These are phyloP conservation scores for Ammopiptanthus mongolicus DNA, from an alignment of 306 rosid genomes.

Conservation along the genomic window DNA sequence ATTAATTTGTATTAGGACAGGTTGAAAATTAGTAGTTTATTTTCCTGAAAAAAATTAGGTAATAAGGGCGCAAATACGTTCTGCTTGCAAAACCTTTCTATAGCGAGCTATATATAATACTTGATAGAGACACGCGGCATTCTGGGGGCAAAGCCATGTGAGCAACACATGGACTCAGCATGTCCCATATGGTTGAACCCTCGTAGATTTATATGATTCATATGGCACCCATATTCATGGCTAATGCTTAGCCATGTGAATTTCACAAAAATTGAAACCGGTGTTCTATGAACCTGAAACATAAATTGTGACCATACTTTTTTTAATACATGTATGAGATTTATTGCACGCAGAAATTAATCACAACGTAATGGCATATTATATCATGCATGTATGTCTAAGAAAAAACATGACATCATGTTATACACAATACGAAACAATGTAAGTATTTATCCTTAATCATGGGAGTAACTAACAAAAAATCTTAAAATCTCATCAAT, in stretches of 20 bases:
- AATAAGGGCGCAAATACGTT: background rate
- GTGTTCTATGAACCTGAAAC: background rate
- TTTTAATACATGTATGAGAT: background rate
- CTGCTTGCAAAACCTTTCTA: background rate
- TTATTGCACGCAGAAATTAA: background rate
- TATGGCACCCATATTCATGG: background rate
- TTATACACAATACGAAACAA: background rate
- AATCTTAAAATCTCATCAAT: background rate
- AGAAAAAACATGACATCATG: background rate
- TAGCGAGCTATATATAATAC: background rate
- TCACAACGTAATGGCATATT: background rate
- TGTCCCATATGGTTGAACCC: background rate
- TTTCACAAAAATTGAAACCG: background rate
- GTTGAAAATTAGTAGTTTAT: background rate
- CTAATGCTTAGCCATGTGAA: conserved; percentile 14
- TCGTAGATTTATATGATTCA: background rate
- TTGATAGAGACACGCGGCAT: conserved; percentile 31
- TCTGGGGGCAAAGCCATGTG: conserved; percentile 27
- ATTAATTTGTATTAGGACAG: too few species aligned
- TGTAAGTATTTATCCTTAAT: background rate
- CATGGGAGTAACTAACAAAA: too few species aligned
- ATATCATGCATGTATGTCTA: background rate
- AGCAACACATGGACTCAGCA: conserved; percentile 20
- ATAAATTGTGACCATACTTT: background rate
- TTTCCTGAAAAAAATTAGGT: background rate